phyloP scores from a whole-genome alignment of 176 grass and related monocot species.

The Microstegium vimineum region DNA sequence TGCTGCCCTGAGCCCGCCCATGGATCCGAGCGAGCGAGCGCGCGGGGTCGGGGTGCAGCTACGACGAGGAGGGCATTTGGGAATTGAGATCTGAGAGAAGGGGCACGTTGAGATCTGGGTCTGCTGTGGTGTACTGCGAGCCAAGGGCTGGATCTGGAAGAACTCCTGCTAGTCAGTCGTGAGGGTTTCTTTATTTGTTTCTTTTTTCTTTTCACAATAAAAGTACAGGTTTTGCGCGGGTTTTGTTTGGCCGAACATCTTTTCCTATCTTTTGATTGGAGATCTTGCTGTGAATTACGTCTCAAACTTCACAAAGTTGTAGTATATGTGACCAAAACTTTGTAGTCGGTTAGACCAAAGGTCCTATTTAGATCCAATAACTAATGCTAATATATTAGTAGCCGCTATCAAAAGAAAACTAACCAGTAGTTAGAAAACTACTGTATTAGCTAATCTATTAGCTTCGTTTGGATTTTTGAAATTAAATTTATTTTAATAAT shows the following conservation, averaged over 20 bases:
- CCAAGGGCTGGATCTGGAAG: conserved; percentile 30
- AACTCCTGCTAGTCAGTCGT: background rate
- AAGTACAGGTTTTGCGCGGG: background rate
- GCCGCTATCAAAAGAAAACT: too few species aligned
- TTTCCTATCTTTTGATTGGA: background rate
- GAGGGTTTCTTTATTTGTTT: background rate
- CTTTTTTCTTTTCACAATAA: background rate
- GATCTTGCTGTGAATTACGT: background rate
- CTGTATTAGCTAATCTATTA: background rate
- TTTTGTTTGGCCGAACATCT: background rate
- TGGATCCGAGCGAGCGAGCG: conserved; percentile 27
- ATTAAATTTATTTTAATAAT: too few species aligned
- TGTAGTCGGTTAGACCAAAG: too few species aligned
- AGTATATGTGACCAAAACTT: background rate
- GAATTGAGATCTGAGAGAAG: conserved; percentile 42
- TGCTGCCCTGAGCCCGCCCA: conserved; percentile 49
- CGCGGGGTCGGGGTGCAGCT: background rate
- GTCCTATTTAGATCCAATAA: too few species aligned
- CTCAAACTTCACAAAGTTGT: background rate
- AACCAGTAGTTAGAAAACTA: background rate
- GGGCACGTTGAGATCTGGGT: conserved; percentile 30
- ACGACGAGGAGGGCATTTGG: conserved; percentile 37
- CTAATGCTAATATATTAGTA: too few species aligned
- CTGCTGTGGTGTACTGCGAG: background rate
- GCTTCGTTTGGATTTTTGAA: too few species aligned